phyloP scores from a whole-genome alignment of 2,329 filamentous ascomycete genomes.

The Penicillium crustosum region DNA sequence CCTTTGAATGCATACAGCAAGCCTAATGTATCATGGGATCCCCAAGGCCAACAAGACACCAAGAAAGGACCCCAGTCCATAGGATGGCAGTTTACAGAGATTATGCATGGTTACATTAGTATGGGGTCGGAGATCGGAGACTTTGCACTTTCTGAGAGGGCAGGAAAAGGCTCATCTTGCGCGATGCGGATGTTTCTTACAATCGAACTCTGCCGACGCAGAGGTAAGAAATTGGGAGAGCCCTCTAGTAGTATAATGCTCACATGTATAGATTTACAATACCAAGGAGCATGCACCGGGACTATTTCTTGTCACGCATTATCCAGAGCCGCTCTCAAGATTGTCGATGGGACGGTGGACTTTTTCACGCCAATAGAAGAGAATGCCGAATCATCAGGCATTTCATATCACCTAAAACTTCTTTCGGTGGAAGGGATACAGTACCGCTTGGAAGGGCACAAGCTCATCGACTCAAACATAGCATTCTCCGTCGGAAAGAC shows the following conservation, averaged over 20 bases:
- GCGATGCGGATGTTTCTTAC: constrained; percentile 1
- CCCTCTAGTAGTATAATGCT: background rate
- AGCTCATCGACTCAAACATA: constrained; percentile 7
- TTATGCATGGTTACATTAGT: constrained; percentile 13
- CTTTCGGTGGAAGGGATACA: background rate
- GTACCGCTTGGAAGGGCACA: constrained; percentile 8
- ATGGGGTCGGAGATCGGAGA: background rate
- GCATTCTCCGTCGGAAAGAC: constrained; percentile 13
- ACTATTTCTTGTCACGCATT: background rate
- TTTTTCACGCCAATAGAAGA: background rate
- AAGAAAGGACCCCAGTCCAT: background rate
- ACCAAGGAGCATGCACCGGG: constrained; percentile 1
- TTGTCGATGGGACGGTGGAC: background rate
- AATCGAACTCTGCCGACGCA: background rate
- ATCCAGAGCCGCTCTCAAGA: background rate
- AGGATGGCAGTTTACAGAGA: constrained; percentile 21
- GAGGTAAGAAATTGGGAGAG: background rate
- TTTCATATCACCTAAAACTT: constrained; percentile 3
- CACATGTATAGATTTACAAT: background rate
- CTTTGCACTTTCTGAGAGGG: background rate
- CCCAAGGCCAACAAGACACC: background rate
- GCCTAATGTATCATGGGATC: background rate
- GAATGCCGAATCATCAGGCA: background rate
- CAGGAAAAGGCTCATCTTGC: background rate
- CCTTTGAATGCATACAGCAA: constrained; percentile 6